Percentiles rank a stretch among this genome's conserved stretches.
Conservation (phyloP, 2,329 filamentous ascomycete species). For the Cladosporium sp. region DNA sequence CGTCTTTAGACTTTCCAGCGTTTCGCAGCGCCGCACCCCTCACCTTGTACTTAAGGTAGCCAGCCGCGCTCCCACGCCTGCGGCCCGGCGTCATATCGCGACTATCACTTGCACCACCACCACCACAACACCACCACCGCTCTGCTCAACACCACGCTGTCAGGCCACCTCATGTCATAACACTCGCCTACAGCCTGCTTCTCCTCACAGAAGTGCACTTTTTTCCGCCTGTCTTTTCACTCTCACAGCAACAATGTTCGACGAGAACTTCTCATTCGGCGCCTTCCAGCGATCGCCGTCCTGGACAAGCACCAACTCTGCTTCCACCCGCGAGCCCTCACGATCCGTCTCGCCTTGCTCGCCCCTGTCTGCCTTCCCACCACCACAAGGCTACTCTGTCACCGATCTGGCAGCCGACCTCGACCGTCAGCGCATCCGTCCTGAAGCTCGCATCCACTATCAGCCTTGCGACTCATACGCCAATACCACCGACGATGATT, state of each 20-base stretch:
- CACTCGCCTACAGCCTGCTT: neutral
- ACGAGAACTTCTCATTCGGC: conserved; percentile 30
- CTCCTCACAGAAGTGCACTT: conserved; percentile 16
- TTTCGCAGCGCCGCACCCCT: neutral
- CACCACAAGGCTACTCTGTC: conserved; percentile 25
- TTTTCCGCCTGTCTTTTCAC: neutral
- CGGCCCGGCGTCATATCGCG: conserved; percentile 12
- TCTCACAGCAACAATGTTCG: conserved; percentile 22
- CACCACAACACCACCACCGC: neutral
- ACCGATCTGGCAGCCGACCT: conserved; percentile 30
- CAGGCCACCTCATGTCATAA: neutral
- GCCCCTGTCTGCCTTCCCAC: conserved; percentile 16
- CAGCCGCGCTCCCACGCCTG: neutral
- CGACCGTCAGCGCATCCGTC: conserved; percentile 22
- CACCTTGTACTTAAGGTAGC: conserved; percentile 2
- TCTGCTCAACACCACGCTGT: neutral
- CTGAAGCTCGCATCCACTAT: conserved; percentile 29
- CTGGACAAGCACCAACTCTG: conserved; percentile 21
- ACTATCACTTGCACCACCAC: conserved; percentile 1
- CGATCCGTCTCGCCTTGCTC: conserved; percentile 32
- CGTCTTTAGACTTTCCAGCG: neutral
- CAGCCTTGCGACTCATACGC: conserved; percentile 32
- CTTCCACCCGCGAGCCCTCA: conserved; percentile 22
- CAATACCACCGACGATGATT: conserved; percentile 27
- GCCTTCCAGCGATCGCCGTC: conserved; percentile 26